These are phyloP conservation scores for Paramyrothecium roridum DNA, from an alignment of 2,329 filamentous ascomycete species.

Conservation along the genomic window DNA sequence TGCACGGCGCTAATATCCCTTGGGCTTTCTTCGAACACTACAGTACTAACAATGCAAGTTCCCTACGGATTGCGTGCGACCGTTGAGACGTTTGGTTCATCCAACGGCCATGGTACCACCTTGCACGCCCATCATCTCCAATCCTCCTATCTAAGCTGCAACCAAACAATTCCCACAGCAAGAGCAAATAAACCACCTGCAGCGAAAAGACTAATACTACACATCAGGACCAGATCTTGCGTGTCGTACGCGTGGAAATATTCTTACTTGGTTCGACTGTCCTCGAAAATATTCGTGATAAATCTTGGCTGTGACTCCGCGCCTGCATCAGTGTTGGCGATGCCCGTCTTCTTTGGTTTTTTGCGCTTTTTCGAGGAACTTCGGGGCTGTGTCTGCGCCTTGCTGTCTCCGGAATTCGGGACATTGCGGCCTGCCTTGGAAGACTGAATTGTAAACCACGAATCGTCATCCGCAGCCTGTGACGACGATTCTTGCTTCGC, in stretches of 20 bases:
- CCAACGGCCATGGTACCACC: neutral
- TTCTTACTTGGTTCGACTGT: neutral
- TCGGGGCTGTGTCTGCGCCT: neutral
- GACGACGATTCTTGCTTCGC: neutral
- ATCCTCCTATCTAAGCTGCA: conserved; percentile 7
- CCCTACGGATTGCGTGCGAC: too few species aligned
- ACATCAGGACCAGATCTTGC: neutral
- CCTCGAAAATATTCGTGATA: neutral
- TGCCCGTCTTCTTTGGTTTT: neutral
- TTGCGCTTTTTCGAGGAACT: neutral
- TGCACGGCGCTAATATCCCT: too few species aligned
- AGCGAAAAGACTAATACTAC: conserved; percentile 9
- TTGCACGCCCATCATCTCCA: conserved; percentile 3
- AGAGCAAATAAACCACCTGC: conserved; percentile 19
- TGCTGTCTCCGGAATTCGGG: neutral
- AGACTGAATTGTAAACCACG: neutral
- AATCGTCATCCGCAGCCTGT: neutral
- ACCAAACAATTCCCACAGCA: conserved; percentile 21
- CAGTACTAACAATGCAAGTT: too few species aligned
- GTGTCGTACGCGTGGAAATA: neutral
- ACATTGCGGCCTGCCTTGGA: neutral
- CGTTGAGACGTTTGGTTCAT: too few species aligned
- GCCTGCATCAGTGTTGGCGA: neutral
- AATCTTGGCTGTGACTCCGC: neutral
- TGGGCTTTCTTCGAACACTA: too few species aligned